Percentiles rank a stretch among this genome's conserved stretches.
These are phyloP conservation scores for Harrya chromipes DNA, from an alignment of 768 basidiomycete genomes.

Conservation along the genomic window DNA sequence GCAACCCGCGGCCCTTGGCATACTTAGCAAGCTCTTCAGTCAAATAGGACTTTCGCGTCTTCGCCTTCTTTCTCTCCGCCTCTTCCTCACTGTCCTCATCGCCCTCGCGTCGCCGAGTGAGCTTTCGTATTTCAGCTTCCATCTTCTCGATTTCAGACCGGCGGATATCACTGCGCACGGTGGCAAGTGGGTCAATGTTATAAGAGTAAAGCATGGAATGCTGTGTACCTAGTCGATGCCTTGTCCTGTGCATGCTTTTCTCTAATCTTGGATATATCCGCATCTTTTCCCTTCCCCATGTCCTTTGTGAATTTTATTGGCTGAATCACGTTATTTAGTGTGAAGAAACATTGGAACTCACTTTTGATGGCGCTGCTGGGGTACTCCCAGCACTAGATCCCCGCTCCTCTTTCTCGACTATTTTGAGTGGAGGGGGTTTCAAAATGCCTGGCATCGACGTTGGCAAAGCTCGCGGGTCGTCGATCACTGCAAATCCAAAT, in stretches of 20 bases:
- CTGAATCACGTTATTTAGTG: neutral
- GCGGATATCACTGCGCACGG: slow-evolving; percentile 49
- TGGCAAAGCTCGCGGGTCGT: slow-evolving; percentile 6
- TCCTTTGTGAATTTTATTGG: neutral
- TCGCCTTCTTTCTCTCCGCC: slow-evolving; percentile 51
- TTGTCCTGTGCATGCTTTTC: slow-evolving; percentile 74
- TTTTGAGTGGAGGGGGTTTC: slow-evolving; percentile 2
- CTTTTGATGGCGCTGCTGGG: slow-evolving; percentile 14
- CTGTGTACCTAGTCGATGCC: slow-evolving; percentile 51
- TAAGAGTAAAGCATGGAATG: neutral
- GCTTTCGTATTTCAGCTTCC: slow-evolving; percentile 83
- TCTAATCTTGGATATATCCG: slow-evolving; percentile 68
- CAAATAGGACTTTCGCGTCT: slow-evolving; percentile 62
- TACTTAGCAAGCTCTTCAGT: slow-evolving; percentile 85
- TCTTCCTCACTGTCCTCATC: slow-evolving; percentile 65
- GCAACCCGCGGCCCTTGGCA: slow-evolving; percentile 56
- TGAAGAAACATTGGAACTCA: neutral
- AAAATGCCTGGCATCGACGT: slow-evolving; percentile 9
- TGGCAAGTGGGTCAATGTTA: neutral
- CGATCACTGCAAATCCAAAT: slow-evolving; percentile 23
- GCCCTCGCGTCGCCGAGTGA: slow-evolving; percentile 57
- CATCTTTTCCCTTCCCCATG: slow-evolving; percentile 23
- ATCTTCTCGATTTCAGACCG: slow-evolving; percentile 80
- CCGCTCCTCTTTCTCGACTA: slow-evolving; percentile 2
- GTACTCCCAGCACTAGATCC: neutral